phyloP scores from a whole-genome alignment of 2,329 filamentous ascomycete species.

The Apiospora hydei region DNA sequence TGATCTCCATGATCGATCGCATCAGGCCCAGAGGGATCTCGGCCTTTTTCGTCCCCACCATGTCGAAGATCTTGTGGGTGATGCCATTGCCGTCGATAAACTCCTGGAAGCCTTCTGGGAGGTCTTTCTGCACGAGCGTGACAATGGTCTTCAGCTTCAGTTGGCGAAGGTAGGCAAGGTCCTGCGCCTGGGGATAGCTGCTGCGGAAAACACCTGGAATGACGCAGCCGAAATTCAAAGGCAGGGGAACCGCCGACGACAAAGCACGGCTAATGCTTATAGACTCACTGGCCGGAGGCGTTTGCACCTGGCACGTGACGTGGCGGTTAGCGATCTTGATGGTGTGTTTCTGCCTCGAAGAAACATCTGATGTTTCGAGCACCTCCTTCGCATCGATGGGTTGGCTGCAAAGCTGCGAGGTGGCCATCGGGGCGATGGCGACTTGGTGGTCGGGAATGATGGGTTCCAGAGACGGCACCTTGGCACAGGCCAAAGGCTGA shows the following conservation, averaged over 20 bases:
- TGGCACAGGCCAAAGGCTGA: not conserved
- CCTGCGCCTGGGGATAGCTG: slow-evolving; percentile 75
- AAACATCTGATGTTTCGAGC: not conserved
- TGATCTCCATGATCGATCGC: slow-evolving; percentile 72
- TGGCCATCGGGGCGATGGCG: slow-evolving; percentile 7
- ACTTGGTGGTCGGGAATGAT: not conserved
- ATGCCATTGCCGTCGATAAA: slow-evolving; percentile 76
- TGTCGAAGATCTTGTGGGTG: slow-evolving; percentile 75
- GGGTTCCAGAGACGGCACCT: slow-evolving; percentile 17
- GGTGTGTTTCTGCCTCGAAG: not conserved
- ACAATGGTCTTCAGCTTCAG: slow-evolving; percentile 81
- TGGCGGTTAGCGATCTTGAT: not conserved
- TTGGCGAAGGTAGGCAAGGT: slow-evolving; percentile 73
- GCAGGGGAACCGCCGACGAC: slow-evolving; percentile 39
- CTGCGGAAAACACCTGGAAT: slow-evolving; percentile 80
- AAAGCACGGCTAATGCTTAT: slow-evolving; percentile 28
- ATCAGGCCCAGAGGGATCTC: slow-evolving; percentile 73
- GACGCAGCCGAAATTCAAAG: slow-evolving; percentile 80
- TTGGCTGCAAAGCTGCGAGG: slow-evolving; percentile 2
- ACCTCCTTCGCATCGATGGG: not conserved
- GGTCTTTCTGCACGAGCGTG: slow-evolving; percentile 70
- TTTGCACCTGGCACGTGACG: slow-evolving; percentile 3
- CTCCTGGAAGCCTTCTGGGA: slow-evolving; percentile 56
- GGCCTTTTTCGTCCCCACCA: slow-evolving; percentile 88
- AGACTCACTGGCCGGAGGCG: slow-evolving; percentile 25